phyloP scores from a whole-genome alignment of 2,329 filamentous ascomycete genomes.

The Cladosporium austrohemisphaericum region DNA sequence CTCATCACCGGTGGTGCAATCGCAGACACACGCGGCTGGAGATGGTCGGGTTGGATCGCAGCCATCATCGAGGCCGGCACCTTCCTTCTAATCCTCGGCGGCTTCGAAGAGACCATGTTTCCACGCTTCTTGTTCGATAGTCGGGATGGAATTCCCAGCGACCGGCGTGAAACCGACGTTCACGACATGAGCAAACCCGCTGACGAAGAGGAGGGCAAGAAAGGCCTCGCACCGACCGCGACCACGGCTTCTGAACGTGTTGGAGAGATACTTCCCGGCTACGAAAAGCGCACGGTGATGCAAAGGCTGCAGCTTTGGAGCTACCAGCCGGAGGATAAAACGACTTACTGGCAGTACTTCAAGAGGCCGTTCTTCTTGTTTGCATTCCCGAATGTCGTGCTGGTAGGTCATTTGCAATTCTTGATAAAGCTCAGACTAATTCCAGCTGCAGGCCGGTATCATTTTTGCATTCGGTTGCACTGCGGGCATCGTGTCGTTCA shows the following conservation, averaged over 20 bases:
- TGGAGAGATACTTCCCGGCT: slow-evolving; percentile 16
- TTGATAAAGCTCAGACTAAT: no score
- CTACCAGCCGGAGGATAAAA: slow-evolving; percentile 34
- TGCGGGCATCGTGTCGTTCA: slow-evolving; percentile 40
- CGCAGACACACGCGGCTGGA: slow-evolving; percentile 35
- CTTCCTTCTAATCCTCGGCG: slow-evolving; percentile 23
- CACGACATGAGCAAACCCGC: background rate
- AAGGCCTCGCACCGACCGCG: background rate
- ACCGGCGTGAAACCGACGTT: background rate
- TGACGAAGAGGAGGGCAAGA: slow-evolving; percentile 7
- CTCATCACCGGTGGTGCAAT: slow-evolving; percentile 38
- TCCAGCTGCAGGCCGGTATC: slow-evolving; percentile 29
- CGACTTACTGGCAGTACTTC: slow-evolving; percentile 40
- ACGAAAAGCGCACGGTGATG: slow-evolving; percentile 20
- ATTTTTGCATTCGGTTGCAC: slow-evolving; percentile 43
- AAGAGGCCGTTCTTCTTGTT: slow-evolving; percentile 40
- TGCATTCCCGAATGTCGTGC: slow-evolving; percentile 38
- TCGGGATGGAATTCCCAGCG: background rate
- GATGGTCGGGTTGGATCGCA: slow-evolving; percentile 32
- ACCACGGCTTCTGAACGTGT: slow-evolving; percentile 1
- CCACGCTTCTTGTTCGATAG: slow-evolving; percentile 31
- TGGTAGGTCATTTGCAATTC: slow-evolving; percentile 17
- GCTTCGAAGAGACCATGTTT: slow-evolving; percentile 38
- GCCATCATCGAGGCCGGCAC: slow-evolving; percentile 28
- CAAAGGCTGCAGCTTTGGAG: slow-evolving; percentile 25